phyloP scores from a whole-genome alignment of 75 land plant species.

The Picea glauca region DNA sequence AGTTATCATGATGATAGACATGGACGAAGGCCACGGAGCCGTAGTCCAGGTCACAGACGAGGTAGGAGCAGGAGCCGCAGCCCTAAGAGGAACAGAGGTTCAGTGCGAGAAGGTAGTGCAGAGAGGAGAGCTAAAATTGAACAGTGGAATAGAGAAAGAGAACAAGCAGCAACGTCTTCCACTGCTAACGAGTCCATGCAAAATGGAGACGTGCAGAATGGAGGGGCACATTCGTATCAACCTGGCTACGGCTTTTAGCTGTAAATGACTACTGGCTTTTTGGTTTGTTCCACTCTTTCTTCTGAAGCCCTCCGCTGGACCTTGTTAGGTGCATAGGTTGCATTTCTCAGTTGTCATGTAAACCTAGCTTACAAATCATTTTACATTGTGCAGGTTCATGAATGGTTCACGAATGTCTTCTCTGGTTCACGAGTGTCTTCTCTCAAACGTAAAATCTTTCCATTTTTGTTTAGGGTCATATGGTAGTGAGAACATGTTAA shows the following conservation, averaged over 20 bases:
- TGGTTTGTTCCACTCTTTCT: slow-evolving; percentile 5
- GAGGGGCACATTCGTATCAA: slow-evolving; percentile 1
- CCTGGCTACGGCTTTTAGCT: slow-evolving; percentile 2
- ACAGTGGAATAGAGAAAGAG: slow-evolving; percentile 87
- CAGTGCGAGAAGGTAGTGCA: slow-evolving; percentile 74
- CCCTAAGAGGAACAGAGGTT: slow-evolving; percentile 28
- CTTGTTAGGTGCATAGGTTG: neutral
- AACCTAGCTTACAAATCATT: slow-evolving; percentile 44
- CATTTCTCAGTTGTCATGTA: slow-evolving; percentile 1
- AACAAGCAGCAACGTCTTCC: slow-evolving; percentile 24
- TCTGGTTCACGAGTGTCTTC: slow-evolving; percentile 36
- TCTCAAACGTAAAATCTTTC: slow-evolving; percentile 13
- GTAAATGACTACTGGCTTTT: neutral
- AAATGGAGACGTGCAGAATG: neutral
- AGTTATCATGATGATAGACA: slow-evolving; percentile 2
- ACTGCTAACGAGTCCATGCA: neutral
- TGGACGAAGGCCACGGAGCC: slow-evolving; percentile 8
- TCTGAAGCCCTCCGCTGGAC: neutral
- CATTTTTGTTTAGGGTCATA: neutral
- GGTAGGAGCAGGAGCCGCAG: slow-evolving; percentile 16
- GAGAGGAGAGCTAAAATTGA: slow-evolving; percentile 79
- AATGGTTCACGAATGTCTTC: slow-evolving; percentile 32
- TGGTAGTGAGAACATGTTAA: neutral
- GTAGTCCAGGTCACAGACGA: slow-evolving; percentile 30
- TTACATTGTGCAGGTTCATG: slow-evolving; percentile 57